phyloP scores from a whole-genome alignment of 805 yeast species.

The Ogataea nitratoaversa region DNA sequence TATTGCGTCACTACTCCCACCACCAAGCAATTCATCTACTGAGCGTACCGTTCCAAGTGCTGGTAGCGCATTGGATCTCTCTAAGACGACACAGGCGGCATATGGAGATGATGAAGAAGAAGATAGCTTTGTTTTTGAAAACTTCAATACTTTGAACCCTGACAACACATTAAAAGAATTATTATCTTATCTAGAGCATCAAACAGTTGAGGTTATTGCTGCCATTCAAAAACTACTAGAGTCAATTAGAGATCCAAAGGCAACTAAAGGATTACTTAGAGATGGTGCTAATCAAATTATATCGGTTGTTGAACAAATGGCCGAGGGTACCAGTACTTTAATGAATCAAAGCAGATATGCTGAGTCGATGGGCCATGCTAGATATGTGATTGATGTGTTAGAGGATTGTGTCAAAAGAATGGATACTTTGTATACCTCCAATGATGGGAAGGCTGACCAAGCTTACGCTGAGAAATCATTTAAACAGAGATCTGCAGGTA shows the following conservation, averaged over 20 bases:
- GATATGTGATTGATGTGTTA: constrained; percentile 83
- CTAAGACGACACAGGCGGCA: constrained; percentile 11
- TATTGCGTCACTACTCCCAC: constrained; percentile 1
- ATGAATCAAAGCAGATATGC: constrained; percentile 87
- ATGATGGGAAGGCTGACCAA: constrained; percentile 38
- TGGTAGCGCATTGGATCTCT: constrained; percentile 17
- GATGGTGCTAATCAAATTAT: constrained; percentile 73
- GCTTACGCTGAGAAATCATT: constrained; percentile 84
- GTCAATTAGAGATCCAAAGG: constrained; percentile 71
- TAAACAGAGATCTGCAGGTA: constrained; percentile 92
- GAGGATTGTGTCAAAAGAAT: constrained; percentile 83
- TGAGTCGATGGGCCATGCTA: constrained; percentile 83
- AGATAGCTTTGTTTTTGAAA: constrained; percentile 56
- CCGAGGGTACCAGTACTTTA: constrained; percentile 79
- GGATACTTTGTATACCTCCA: constrained; percentile 56
- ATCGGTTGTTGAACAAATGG: constrained; percentile 77
- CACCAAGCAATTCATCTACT: constrained; percentile 6
- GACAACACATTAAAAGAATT: constrained; percentile 85
- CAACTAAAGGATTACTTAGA: constrained; percentile 70
- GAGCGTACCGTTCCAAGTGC: constrained; percentile 19
- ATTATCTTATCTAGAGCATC: constrained; percentile 83
- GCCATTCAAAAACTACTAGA: constrained; percentile 80
- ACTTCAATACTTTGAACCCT: constrained; percentile 79
- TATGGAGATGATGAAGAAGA: constrained; percentile 20
- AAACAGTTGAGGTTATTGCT: constrained; percentile 85